phyloP scores from a whole-genome alignment of 192 early-diverging fungal genomes.

The Coemansia sp. region DNA sequence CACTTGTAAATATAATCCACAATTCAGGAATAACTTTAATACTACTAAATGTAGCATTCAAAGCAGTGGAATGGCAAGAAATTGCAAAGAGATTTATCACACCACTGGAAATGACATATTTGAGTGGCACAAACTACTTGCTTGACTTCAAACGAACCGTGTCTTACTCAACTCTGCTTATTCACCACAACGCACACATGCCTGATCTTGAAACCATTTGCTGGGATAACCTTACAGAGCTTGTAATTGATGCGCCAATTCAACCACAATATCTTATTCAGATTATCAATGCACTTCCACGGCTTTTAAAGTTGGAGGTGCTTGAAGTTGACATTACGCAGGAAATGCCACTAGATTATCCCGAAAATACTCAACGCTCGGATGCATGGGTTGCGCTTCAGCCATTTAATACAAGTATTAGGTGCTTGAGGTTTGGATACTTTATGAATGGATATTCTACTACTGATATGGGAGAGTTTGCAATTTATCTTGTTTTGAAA shows the following conservation, averaged over 20 bases:
- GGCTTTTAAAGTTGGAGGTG: background rate
- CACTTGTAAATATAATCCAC: background rate
- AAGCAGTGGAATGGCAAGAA: background rate
- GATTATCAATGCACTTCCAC: background rate
- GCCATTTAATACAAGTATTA: slow-evolving; percentile 1
- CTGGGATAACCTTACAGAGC: background rate
- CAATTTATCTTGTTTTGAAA: background rate
- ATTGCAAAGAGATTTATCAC: background rate
- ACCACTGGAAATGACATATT: background rate
- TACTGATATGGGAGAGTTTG: background rate
- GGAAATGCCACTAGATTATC: background rate
- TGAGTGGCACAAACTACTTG: background rate
- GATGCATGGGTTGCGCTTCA: background rate
- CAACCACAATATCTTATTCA: background rate
- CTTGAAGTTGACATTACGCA: background rate
- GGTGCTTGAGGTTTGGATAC: background rate
- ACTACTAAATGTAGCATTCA: background rate
- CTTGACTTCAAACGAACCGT: background rate
- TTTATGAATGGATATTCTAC: slow-evolving; percentile 2
- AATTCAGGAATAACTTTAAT: background rate
- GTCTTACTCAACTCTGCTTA: background rate
- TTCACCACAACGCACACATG: background rate
- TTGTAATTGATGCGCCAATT: background rate
- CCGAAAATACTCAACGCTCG: background rate
- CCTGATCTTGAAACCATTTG: background rate